These are phyloP conservation scores for Rhinocladiella mackenziei DNA, from an alignment of 2,329 filamentous ascomycete species.

Conservation along the genomic window DNA sequence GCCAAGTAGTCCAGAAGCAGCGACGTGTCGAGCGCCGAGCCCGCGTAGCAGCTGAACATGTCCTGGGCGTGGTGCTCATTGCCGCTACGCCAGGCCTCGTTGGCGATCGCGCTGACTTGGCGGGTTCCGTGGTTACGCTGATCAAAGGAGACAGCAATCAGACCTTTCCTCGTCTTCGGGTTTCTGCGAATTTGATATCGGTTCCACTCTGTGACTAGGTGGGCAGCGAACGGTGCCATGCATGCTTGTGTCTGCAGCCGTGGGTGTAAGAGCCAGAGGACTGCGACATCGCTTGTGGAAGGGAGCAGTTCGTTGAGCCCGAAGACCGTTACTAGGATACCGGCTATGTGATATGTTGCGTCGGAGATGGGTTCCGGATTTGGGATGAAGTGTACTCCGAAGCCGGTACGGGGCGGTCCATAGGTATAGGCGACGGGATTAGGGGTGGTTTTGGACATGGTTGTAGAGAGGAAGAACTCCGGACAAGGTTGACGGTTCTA, in stretches of 20 bases:
- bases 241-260: constrained; percentile 64
- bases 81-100: constrained; percentile 73
- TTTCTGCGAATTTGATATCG: constrained; percentile 27
- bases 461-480: no score
- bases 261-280: constrained; percentile 89
- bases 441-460: constrained; percentile 11
- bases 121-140: constrained; percentile 87
- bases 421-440: constrained; percentile 30
- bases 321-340: constrained; percentile 74
- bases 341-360: constrained; percentile 65
- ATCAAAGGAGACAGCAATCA: constrained; percentile 83
- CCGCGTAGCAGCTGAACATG: constrained; percentile 67
- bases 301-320: constrained; percentile 70
- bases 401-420: constrained; percentile 21
- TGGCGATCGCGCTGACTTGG: constrained; percentile 62
- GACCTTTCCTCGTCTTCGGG: constrained; percentile 45
- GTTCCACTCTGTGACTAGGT: constrained; percentile 67
- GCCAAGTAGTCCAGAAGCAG: constrained; percentile 72
- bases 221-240: constrained; percentile 72
- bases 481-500: no score
- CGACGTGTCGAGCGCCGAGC: constrained; percentile 70
- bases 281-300: constrained; percentile 57
- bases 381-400: constrained; percentile 26
- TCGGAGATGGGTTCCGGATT: constrained; percentile 26
- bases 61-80: constrained; percentile 82